Conservation (phyloP, 1,284 basidiomycete genomes). For the Pholiota adiposa region DNA sequence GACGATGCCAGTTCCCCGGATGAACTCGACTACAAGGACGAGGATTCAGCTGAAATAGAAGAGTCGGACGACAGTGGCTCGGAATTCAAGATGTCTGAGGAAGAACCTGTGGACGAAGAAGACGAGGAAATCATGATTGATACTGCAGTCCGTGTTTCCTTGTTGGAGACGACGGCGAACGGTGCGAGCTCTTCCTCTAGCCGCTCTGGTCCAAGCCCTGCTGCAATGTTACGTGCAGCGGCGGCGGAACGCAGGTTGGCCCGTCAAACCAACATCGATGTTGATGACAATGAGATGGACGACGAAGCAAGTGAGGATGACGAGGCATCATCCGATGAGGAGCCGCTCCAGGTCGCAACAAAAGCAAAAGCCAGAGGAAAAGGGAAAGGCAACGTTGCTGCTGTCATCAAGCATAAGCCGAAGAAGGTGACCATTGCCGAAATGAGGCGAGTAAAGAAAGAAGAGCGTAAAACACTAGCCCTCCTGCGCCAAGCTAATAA, state of each 20-base stretch:
- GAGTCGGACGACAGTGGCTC: constrained; percentile 64
- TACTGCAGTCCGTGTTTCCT: constrained; percentile 59
- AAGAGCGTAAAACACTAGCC: constrained; percentile 32
- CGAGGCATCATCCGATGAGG: constrained; percentile 35
- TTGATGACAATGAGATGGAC: constrained; percentile 24
- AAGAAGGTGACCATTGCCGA: constrained; percentile 44
- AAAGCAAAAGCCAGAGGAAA: constrained; percentile 40
- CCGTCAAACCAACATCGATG: constrained; percentile 28
- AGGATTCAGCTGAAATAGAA: constrained; percentile 37
- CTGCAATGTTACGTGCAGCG: constrained; percentile 50
- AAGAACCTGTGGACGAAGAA: constrained; percentile 33
- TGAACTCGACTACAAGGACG: constrained; percentile 36
- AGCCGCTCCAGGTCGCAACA: constrained; percentile 20
- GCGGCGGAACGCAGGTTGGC: constrained; percentile 58
- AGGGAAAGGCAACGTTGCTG: constrained; percentile 28
- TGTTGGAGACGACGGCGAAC: constrained; percentile 37
- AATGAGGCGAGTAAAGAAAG: constrained; percentile 19
- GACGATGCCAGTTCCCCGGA: constrained; percentile 19
- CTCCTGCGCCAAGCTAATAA: constrained; percentile 39
- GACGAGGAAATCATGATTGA: constrained; percentile 63
- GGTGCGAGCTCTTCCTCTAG: constrained; percentile 40
- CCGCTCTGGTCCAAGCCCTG: constrained; percentile 37
- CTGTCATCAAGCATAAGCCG: constrained; percentile 24
- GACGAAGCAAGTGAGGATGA: constrained; percentile 22
- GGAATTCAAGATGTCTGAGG: constrained; percentile 49